phyloP scores from a whole-genome alignment of 2,329 filamentous ascomycete species.

The Plenodomus tracheiphilus region DNA sequence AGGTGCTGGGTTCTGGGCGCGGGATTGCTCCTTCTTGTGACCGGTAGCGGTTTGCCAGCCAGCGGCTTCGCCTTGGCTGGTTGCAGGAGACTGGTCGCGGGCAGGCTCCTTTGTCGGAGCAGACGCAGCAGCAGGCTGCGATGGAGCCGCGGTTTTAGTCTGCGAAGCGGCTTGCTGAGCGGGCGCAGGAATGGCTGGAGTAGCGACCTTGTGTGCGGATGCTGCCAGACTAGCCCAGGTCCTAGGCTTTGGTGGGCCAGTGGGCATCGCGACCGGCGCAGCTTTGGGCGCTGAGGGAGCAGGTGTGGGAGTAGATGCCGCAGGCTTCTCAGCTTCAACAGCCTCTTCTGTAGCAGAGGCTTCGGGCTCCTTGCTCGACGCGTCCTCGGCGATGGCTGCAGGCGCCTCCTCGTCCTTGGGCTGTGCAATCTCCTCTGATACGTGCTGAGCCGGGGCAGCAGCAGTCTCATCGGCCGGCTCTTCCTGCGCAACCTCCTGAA shows the following conservation, averaged over 20 bases:
- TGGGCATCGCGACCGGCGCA: conserved; percentile 60
- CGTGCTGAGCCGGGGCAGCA: conserved; percentile 43
- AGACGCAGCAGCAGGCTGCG: conserved; percentile 32
- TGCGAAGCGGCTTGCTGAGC: conserved; percentile 39
- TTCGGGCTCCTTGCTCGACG: conserved; percentile 35
- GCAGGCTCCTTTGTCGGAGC: conserved; percentile 38
- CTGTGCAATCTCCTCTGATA: conserved; percentile 39
- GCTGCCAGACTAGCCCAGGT: conserved; percentile 75
- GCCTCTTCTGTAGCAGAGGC: conserved; percentile 36
- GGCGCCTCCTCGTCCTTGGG: conserved; percentile 47
- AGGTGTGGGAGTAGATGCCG: conserved; percentile 63
- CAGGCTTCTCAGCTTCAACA: conserved; percentile 61
- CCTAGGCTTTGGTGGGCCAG: conserved; percentile 60
- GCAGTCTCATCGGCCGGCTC: conserved; percentile 31
- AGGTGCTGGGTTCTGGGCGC: conserved; percentile 67
- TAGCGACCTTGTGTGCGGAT: conserved; percentile 51
- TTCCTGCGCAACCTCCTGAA: conserved; percentile 62
- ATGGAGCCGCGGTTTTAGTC: conserved; percentile 41
- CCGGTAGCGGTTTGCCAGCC: conserved; percentile 87
- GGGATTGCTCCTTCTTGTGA: conserved; percentile 82
- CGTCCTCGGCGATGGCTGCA: conserved; percentile 44
- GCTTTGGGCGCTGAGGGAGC: conserved; percentile 58
- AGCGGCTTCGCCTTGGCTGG: conserved; percentile 59
- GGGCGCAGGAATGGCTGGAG: conserved; percentile 45
- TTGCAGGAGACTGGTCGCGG: conserved; percentile 41